phyloP scores from a whole-genome alignment of 257 asterid species.

The Plantago ovata region DNA sequence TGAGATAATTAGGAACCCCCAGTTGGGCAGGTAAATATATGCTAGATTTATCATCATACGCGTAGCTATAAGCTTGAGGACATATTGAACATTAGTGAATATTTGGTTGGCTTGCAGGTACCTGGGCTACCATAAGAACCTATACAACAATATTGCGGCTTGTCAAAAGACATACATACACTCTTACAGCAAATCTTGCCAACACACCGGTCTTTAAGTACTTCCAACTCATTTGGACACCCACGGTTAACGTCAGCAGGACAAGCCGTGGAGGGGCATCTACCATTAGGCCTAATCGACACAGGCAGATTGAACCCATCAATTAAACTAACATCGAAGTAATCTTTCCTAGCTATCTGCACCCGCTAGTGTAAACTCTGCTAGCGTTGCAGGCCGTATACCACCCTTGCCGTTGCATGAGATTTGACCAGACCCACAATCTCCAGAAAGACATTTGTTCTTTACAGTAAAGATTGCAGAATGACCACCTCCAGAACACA shows the following conservation, averaged over 20 bases:
- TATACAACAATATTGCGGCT: slow-evolving; percentile 46
- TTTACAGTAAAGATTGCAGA: slow-evolving; percentile 36
- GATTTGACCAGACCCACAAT: slow-evolving; percentile 35
- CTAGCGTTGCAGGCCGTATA: slow-evolving; percentile 36
- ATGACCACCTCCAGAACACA: slow-evolving; percentile 22
- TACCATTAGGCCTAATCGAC: slow-evolving; percentile 19
- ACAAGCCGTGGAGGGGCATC: slow-evolving; percentile 27
- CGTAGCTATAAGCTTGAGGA: slow-evolving; percentile 62
- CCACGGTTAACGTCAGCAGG: slow-evolving; percentile 23
- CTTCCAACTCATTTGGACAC: slow-evolving; percentile 31
- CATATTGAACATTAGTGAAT: slow-evolving; percentile 42
- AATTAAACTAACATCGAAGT: slow-evolving; percentile 43
- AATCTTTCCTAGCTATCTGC: slow-evolving; percentile 25
- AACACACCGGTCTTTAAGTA: slow-evolving; percentile 16
- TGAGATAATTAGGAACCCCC: slow-evolving; percentile 31
- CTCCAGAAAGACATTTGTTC: slow-evolving; percentile 46
- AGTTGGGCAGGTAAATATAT: slow-evolving; percentile 42
- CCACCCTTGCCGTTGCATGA: slow-evolving; percentile 40
- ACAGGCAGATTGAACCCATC: slow-evolving; percentile 54
- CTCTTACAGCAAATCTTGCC: slow-evolving; percentile 43
- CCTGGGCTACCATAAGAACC: slow-evolving; percentile 29
- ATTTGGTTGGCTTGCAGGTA: slow-evolving; percentile 35
- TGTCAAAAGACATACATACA: slow-evolving; percentile 38
- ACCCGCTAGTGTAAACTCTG: slow-evolving; percentile 38
- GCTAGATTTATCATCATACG: slow-evolving; percentile 47